These are phyloP conservation scores for Mycena maculata DNA, from an alignment of 768 basidiomycete species.

Conservation along the genomic window DNA sequence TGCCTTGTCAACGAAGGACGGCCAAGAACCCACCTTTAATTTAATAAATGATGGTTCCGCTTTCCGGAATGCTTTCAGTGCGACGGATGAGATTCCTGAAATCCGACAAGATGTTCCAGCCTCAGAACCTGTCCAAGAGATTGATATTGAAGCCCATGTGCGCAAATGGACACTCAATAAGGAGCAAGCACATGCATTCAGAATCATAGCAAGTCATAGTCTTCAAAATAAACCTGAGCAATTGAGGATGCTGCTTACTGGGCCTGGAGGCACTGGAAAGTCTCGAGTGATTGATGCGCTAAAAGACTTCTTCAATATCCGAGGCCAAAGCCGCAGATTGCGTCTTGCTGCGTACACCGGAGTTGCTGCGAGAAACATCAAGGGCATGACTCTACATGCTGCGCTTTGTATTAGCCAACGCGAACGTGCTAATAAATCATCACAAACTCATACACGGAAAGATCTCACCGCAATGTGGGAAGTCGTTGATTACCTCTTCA, in stretches of 20 bases:
- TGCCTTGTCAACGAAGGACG: not conserved
- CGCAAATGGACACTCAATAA: slow-evolving; percentile 46
- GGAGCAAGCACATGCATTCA: slow-evolving; percentile 49
- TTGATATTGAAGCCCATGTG: slow-evolving; percentile 36
- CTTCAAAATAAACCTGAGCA: slow-evolving; percentile 24
- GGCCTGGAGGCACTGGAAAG: slow-evolving; percentile 58
- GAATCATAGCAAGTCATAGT: slow-evolving; percentile 45
- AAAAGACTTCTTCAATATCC: slow-evolving; percentile 42
- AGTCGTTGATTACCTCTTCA: too few relatives aligned
- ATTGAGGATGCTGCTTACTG: slow-evolving; percentile 50
- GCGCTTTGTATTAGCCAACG: slow-evolving; percentile 35
- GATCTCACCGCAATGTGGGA: too few relatives aligned
- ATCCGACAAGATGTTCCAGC: slow-evolving; percentile 9
- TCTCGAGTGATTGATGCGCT: slow-evolving; percentile 51
- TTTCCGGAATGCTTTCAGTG: not conserved
- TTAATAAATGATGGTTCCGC: slow-evolving; percentile 17
- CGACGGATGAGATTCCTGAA: not conserved
- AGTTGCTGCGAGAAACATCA: slow-evolving; percentile 52
- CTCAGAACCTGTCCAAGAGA: not conserved
- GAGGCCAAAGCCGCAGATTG: slow-evolving; percentile 40
- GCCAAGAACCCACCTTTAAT: not conserved
- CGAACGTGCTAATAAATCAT: too few relatives aligned
- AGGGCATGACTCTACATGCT: slow-evolving; percentile 54
- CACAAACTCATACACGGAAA: too few relatives aligned
- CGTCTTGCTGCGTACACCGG: slow-evolving; percentile 51